Evolutionary conservation across 805 yeast genomes (phyloP), one percentile per base, ranked within the genome.

Genomic region (Metschnikowia aberdeeniae): DNA sequence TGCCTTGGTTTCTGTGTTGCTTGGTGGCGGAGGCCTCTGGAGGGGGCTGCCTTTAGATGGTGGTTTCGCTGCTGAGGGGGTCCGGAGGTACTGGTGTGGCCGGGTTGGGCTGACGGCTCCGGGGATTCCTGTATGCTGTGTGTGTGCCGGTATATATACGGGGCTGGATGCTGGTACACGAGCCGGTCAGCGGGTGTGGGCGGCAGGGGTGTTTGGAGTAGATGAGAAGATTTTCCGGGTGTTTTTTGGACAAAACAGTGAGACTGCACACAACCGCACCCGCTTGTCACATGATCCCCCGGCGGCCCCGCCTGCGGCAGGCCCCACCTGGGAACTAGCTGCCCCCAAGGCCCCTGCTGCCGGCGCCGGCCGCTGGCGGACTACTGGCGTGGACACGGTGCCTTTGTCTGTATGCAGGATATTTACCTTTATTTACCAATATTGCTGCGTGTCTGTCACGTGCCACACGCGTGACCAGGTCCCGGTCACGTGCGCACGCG

Each of bases 161-260:
- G 26, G 8, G 26, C 26, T 22, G 26, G 31, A 29, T 29, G 31
- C 31, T 29, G 7, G 31, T 29, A 29, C 13, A 19, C 26, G 12
- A 37, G 34, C 34, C 40, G 17, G 34, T 27, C 10, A 30, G 32
- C 26, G 31, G 32, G 11, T 9, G 40, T 22, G n/a, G 12, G 30
- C 22, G 12, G 40, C 26, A 22, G 3, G 27, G 30, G 12, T 19
- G 34, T 14, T 28, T 28, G 17, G 13, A 22, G 31, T 22, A 26
- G 42, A 50, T 52, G 57, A 52, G 55, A 52, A 53, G 42, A 45
- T 53, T 53, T 48, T 50, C 48, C 46, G 40, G 41, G 35, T 30
- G 35, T 31, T 39, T 39, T 39, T 44, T 45, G 51, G 55, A 51
- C 55, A 51, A 42, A 51, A 51, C 53, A 51, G 49, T 38, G 42